These are phyloP conservation scores for Vigna hirtella DNA, from an alignment of 306 rosid species.

Conservation along the genomic window DNA sequence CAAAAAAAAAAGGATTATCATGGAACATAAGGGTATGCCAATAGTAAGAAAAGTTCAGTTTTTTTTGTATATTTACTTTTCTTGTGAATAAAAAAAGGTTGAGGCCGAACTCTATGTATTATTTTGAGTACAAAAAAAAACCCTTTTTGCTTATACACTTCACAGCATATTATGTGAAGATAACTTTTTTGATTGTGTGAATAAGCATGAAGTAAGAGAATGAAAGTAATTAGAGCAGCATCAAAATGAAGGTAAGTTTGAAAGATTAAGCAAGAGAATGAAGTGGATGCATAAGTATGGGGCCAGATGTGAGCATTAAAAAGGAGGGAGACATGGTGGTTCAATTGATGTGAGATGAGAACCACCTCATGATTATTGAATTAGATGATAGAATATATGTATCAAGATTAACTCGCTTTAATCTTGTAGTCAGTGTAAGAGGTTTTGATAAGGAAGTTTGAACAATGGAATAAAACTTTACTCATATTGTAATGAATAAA, in stretches of 20 bases:
- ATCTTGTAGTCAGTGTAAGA: background rate
- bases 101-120: background rate
- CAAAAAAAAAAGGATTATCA: background rate
- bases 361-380: slow-evolving; percentile 14
- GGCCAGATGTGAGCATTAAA: slow-evolving; percentile 21
- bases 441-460: background rate
- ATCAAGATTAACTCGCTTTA: background rate
- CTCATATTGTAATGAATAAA: background rate
- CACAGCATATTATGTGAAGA: background rate
- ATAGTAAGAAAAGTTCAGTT: slow-evolving; percentile 7
- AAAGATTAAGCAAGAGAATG: background rate
- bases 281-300: slow-evolving; percentile 32
- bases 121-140: background rate
- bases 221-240: background rate
- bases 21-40: background rate
- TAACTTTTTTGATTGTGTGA: background rate
- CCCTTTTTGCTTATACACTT: background rate
- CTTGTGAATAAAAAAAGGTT: background rate
- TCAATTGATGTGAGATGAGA: slow-evolving; percentile 13
- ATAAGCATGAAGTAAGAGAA: background rate
- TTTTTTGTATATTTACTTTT: background rate
- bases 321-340: slow-evolving; percentile 12
- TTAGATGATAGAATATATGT: slow-evolving; percentile 16
- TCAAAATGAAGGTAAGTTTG: background rate
- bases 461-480: slow-evolving; percentile 7